Conservation (phyloP, 495 filamentous ascomycete genomes). For the Aspergillus hancockii region DNA sequence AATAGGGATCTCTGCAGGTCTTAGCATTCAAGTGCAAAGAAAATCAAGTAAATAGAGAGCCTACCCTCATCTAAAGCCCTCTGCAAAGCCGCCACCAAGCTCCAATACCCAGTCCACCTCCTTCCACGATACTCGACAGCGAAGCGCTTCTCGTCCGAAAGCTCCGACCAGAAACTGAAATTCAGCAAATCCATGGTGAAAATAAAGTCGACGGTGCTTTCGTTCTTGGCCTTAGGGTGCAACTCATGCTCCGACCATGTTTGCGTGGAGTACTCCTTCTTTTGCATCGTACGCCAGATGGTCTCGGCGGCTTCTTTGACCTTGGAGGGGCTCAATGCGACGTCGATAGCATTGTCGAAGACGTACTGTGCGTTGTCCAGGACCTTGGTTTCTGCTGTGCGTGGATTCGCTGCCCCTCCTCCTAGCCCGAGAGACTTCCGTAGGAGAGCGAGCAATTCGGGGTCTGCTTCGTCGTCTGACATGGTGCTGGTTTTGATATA, state of each 20-base stretch:
- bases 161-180: slow-evolving; percentile 92
- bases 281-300: slow-evolving; percentile 79
- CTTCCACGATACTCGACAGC: slow-evolving; percentile 76
- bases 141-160: slow-evolving; percentile 63
- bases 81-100: slow-evolving; percentile 81
- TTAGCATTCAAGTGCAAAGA: slow-evolving; percentile 5
- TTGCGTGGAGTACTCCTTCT: slow-evolving; percentile 77
- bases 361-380: slow-evolving; percentile 81
- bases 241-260: slow-evolving; percentile 87
- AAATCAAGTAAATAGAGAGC: slow-evolving; percentile 19
- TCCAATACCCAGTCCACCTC: slow-evolving; percentile 94
- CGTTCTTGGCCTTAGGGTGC: slow-evolving; percentile 80
- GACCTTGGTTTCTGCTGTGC: slow-evolving; percentile 70
- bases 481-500: slow-evolving; percentile 41
- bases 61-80: slow-evolving; percentile 86
- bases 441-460: slow-evolving; percentile 83
- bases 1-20: slow-evolving; percentile 73
- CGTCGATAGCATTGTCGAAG: slow-evolving; percentile 91
- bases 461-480: slow-evolving; percentile 89
- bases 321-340: slow-evolving; percentile 75
- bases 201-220: slow-evolving; percentile 81
- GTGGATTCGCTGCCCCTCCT: slow-evolving; percentile 50
- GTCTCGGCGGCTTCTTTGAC: slow-evolving; percentile 77
- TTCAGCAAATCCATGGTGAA: slow-evolving; percentile 97
- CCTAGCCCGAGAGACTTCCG: slow-evolving; percentile 73